Conservation (phyloP, 2,329 filamentous ascomycete species). For the Exophiala aquamarina region DNA sequence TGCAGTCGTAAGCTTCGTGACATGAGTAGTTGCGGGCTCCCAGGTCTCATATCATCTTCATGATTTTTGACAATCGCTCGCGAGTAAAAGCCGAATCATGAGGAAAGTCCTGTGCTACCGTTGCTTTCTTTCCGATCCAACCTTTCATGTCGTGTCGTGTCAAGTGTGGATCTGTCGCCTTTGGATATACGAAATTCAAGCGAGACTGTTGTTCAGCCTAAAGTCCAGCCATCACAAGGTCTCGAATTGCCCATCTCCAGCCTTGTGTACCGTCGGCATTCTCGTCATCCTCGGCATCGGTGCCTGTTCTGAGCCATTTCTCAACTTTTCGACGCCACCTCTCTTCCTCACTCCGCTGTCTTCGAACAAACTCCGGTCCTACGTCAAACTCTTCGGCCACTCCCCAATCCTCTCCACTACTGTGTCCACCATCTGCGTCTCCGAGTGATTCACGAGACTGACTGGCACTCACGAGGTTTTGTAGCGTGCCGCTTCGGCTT, state of each 20-base stretch:
- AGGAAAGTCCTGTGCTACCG: neutral
- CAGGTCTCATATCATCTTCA: too few species aligned
- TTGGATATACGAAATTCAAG: neutral
- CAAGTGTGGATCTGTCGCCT: too few species aligned
- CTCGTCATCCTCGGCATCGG: slow-evolving; percentile 47
- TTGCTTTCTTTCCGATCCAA: neutral
- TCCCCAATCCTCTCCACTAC: slow-evolving; percentile 65
- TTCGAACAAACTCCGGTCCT: slow-evolving; percentile 85
- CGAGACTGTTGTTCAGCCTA: neutral
- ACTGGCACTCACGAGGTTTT: slow-evolving; percentile 17
- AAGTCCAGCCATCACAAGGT: slow-evolving; percentile 20
- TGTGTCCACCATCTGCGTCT: slow-evolving; percentile 30
- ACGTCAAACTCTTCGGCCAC: slow-evolving; percentile 98
- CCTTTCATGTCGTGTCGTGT: too few species aligned
- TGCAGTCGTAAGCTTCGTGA: too few species aligned
- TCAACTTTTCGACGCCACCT: slow-evolving; percentile 86
- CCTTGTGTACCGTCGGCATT: slow-evolving; percentile 49
- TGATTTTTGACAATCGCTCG: too few species aligned
- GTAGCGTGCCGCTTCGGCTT: slow-evolving; percentile 23
- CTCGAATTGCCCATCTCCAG: slow-evolving; percentile 67
- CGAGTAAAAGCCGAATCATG: too few species aligned
- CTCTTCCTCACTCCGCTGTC: slow-evolving; percentile 88
- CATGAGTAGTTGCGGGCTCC: too few species aligned
- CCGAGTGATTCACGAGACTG: slow-evolving; percentile 25
- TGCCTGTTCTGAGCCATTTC: slow-evolving; percentile 66